Conservation (phyloP, 2,329 filamentous ascomycete genomes). For the Graphium sp. region DNA sequence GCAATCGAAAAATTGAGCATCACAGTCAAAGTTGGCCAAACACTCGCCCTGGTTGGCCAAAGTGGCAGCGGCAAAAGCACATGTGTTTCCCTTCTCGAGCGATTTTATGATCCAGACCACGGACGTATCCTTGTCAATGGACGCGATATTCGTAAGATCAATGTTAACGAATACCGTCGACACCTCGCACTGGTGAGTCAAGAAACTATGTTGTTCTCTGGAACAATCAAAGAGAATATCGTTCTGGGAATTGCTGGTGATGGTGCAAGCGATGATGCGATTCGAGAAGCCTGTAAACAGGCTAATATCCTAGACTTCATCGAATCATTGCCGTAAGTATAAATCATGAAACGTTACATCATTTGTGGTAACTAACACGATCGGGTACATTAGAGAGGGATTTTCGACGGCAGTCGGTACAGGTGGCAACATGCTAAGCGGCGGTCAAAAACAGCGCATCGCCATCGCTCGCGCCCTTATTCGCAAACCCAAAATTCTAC, state of each 20-base stretch:
- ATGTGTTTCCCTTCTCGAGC: slow-evolving; percentile 51
- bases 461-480: slow-evolving; percentile 58
- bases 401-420: slow-evolving; percentile 48
- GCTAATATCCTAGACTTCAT: slow-evolving; percentile 41
- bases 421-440: slow-evolving; percentile 51
- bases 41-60: slow-evolving; percentile 58
- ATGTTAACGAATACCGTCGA: slow-evolving; percentile 79
- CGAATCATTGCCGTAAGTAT: slow-evolving; percentile 45
- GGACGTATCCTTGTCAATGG: slow-evolving; percentile 75
- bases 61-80: slow-evolving; percentile 63
- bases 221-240: slow-evolving; percentile 77
- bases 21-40: slow-evolving; percentile 43
- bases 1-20: slow-evolving; percentile 44
- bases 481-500: slow-evolving; percentile 45
- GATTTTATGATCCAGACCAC: slow-evolving; percentile 45
- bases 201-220: slow-evolving; percentile 83
- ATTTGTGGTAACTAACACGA: slow-evolving; percentile 67
- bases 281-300: slow-evolving; percentile 34
- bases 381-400: too few relatives aligned
- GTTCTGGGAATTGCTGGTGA: too few relatives aligned
- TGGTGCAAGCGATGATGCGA: too few relatives aligned
- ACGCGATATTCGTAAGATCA: slow-evolving; percentile 68
- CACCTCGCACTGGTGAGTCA: slow-evolving; percentile 93
- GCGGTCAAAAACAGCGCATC: slow-evolving; percentile 56
- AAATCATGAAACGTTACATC: slow-evolving; percentile 65